Evolutionary conservation across 1,284 basidiomycete genomes (phyloP).

Genomic region (Cutaneotrichosporon arboriforme): DNA sequence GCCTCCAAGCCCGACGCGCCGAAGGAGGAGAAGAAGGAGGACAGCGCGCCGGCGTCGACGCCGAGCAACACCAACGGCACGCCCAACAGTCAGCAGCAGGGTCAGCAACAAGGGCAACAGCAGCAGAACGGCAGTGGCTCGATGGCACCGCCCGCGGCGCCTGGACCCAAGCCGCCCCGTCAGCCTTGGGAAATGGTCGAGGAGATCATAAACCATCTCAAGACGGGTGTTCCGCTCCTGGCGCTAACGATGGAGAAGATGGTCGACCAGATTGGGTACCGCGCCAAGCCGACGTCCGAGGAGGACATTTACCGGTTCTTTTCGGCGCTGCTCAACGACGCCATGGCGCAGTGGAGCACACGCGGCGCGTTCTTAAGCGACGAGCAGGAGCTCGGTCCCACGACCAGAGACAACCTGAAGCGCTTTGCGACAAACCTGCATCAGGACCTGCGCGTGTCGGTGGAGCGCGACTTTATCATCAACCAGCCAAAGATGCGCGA

Average conservation of each 20-base stretch:
- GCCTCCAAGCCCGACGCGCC: slow-evolving; percentile 17
- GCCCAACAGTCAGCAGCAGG: slow-evolving; percentile 9
- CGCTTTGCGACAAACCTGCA: slow-evolving; percentile 67
- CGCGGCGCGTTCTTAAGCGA: slow-evolving; percentile 66
- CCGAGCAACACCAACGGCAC: slow-evolving; percentile 12
- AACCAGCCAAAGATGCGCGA: slow-evolving; percentile 77
- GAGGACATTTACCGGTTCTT: slow-evolving; percentile 94
- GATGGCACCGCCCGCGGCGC: slow-evolving; percentile 33
- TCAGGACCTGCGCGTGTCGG: slow-evolving; percentile 67
- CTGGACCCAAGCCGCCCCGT: slow-evolving; percentile 50
- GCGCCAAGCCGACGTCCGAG: slow-evolving; percentile 86
- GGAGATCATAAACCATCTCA: slow-evolving; percentile 88
- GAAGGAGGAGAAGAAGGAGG: slow-evolving; percentile 25
- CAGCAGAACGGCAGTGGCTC: slow-evolving; percentile 25
- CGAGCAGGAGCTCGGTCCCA: slow-evolving; percentile 63
- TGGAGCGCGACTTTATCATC: slow-evolving; percentile 85
- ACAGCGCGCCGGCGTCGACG: slow-evolving; percentile 4
- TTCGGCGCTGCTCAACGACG: slow-evolving; percentile 69
- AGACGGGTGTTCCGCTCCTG: slow-evolving; percentile 92
- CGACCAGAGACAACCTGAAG: slow-evolving; percentile 58
- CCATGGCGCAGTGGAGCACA: slow-evolving; percentile 61
- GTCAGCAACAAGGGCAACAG: slow-evolving; percentile 3
- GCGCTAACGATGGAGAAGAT: slow-evolving; percentile 95
- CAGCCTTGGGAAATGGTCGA: slow-evolving; percentile 89
- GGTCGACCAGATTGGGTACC: slow-evolving; percentile 87